These are phyloP conservation scores for Cryphonectria carpinicola DNA, from an alignment of 2,329 filamentous ascomycete species.

Conservation along the genomic window DNA sequence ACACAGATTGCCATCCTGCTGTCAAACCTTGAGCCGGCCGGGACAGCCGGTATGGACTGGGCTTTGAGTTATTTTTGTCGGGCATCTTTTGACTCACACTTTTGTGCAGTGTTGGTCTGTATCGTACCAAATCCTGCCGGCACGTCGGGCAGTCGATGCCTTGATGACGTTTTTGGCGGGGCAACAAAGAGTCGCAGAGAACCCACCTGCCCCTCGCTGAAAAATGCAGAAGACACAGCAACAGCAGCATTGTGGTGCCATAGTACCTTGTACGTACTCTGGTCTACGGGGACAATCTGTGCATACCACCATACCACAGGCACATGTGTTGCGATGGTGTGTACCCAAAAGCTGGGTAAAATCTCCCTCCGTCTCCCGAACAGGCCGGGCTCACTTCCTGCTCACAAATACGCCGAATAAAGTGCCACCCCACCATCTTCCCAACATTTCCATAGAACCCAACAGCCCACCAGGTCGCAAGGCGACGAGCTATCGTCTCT, in stretches of 20 bases:
- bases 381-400: neutral
- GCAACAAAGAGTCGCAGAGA: constrained; percentile 6
- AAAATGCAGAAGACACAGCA: neutral
- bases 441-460: neutral
- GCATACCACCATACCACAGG: neutral
- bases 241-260: neutral
- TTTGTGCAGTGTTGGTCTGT: neutral
- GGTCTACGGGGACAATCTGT: neutral
- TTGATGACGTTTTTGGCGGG: constrained; percentile 20
- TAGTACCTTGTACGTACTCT: neutral
- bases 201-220: constrained; percentile 12
- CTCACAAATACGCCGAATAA: neutral
- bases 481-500: neutral
- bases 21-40: neutral
- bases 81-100: neutral
- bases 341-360: neutral
- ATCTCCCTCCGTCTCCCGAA: constrained; percentile 7
- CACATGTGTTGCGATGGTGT: neutral
- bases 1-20: neutral
- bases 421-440: neutral
- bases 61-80: constrained; percentile 1
- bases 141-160: constrained; percentile 3
- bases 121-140: neutral
- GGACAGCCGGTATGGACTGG: neutral
- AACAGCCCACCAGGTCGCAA: neutral